phyloP scores from a whole-genome alignment of 2,329 filamentous ascomycete genomes.

The Plenodomus tracheiphilus region DNA sequence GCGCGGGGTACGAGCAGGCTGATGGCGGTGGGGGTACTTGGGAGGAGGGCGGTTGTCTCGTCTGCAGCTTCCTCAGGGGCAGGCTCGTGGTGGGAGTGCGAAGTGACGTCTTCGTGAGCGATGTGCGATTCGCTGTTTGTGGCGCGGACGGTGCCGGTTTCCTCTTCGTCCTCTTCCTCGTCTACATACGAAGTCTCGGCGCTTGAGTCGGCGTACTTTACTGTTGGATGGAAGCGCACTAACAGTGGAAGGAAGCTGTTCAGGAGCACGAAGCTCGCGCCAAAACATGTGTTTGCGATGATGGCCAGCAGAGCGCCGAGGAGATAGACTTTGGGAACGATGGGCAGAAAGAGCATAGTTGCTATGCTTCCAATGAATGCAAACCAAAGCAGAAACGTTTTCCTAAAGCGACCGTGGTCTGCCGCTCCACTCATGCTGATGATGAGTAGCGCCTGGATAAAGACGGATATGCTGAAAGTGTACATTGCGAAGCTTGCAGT shows the following conservation, averaged over 20 bases:
- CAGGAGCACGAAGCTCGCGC: slow-evolving; percentile 89
- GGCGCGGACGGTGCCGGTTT: slow-evolving; percentile 11
- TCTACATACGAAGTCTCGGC: slow-evolving; percentile 23
- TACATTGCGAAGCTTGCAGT: slow-evolving; percentile 98
- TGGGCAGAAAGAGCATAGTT: slow-evolving; percentile 86
- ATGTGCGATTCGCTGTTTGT: slow-evolving; percentile 23
- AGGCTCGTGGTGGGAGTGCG: slow-evolving; percentile 30
- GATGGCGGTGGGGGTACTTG: slow-evolving; percentile 21
- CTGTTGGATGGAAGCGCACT: slow-evolving; percentile 78
- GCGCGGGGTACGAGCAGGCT: slow-evolving; percentile 37
- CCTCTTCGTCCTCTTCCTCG: slow-evolving; percentile 34
- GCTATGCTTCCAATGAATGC: slow-evolving; percentile 77
- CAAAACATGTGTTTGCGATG: slow-evolving; percentile 90
- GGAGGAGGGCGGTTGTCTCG: slow-evolving; percentile 44
- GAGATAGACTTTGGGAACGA: slow-evolving; percentile 75
- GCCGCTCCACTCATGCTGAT: slow-evolving; percentile 96
- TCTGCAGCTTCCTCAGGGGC: slow-evolving; percentile 36
- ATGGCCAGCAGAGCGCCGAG: slow-evolving; percentile 84
- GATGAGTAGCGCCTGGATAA: slow-evolving; percentile 86
- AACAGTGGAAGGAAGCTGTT: slow-evolving; percentile 94
- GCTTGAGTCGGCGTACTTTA: slow-evolving; percentile 43
- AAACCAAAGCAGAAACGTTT: slow-evolving; percentile 83
- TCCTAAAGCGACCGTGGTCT: slow-evolving; percentile 87
- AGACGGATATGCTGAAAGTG: slow-evolving; percentile 89
- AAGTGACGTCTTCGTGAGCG: slow-evolving; percentile 28